Percentiles rank a stretch among this genome's conserved stretches.
Conservation (phyloP, 805 yeast species). For the Blastobotrys mokoenaii region DNA sequence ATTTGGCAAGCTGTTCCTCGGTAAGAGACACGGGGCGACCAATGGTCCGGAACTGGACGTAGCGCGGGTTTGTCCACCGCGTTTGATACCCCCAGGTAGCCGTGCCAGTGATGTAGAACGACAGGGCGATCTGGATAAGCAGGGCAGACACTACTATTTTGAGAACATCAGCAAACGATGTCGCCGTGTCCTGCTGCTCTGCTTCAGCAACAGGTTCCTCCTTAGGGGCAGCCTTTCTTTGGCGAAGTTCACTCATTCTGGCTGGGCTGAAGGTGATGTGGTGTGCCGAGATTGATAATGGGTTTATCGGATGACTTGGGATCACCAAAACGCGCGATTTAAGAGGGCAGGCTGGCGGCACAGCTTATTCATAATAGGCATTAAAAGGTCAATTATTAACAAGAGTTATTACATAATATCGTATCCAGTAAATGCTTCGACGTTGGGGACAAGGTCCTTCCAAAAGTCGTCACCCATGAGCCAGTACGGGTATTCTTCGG, state of each 20-base stretch:
- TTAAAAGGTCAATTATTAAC: no score
- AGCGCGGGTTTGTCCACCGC: conserved; percentile 38
- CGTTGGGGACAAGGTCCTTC: conserved; percentile 38
- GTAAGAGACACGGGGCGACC: conserved; percentile 30
- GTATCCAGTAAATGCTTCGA: conserved; percentile 20
- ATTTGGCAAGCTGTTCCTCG: conserved; percentile 38
- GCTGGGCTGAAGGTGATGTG: background rate
- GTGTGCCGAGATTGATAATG: background rate
- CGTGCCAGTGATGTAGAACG: conserved; percentile 52
- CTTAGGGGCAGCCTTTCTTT: background rate
- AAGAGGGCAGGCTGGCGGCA: no score
- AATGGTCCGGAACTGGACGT: conserved; percentile 25
- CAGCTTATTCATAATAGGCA: no score
- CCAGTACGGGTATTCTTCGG: conserved; percentile 41
- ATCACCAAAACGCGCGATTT: background rate
- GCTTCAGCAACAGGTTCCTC: background rate
- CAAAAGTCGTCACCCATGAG: conserved; percentile 64
- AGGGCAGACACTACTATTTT: conserved; percentile 41
- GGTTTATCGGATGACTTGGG: background rate
- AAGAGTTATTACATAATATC: conserved; percentile 7
- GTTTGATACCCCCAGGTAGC: conserved; percentile 56
- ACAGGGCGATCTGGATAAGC: conserved; percentile 38
- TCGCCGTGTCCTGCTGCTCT: conserved; percentile 1
- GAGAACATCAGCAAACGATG: conserved; percentile 23
- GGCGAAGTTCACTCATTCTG: conserved; percentile 3